phyloP scores from a whole-genome alignment of 2,329 filamentous ascomycete species.

The Venturiaceae sp. region DNA sequence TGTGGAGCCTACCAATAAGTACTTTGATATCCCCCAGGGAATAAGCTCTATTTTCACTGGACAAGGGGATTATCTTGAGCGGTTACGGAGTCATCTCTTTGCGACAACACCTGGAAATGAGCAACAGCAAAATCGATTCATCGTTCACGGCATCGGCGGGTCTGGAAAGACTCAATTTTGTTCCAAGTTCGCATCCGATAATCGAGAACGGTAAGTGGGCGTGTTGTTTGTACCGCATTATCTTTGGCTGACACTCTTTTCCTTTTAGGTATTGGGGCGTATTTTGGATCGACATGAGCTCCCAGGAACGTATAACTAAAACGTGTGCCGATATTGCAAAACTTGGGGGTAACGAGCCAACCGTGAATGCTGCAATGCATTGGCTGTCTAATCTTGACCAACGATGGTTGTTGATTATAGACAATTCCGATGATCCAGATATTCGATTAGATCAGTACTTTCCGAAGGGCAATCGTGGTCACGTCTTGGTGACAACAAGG shows the following conservation, averaged over 20 bases:
- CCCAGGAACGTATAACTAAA: constrained; percentile 14
- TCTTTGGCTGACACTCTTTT: constrained; percentile 11
- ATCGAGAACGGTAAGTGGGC: not conserved
- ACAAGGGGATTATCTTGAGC: too few species aligned
- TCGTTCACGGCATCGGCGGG: constrained; percentile 11
- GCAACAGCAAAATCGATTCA: constrained; percentile 18
- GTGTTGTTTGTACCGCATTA: constrained; percentile 15
- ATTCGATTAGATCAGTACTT: constrained; percentile 14
- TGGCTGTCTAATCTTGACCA: constrained; percentile 14
- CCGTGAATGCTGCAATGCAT: constrained; percentile 16
- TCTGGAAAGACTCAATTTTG: constrained; percentile 21
- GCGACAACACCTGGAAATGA: too few species aligned
- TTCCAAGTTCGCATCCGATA: constrained; percentile 9
- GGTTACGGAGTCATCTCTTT: too few species aligned
- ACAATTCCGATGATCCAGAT: constrained; percentile 19
- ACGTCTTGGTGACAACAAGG: constrained; percentile 19
- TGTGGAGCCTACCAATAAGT: too few species aligned
- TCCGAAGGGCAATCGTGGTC: constrained; percentile 15
- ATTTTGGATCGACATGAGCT: constrained; percentile 19
- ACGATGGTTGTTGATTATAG: constrained; percentile 19
- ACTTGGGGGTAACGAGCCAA: constrained; percentile 17
- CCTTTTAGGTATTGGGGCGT: constrained; percentile 24
- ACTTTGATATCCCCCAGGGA: too few species aligned
- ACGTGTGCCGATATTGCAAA: constrained; percentile 17
- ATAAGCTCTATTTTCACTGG: too few species aligned